These are phyloP conservation scores for Erigeron canadensis DNA, from an alignment of 129 eudicot genomes.

Conservation along the genomic window DNA sequence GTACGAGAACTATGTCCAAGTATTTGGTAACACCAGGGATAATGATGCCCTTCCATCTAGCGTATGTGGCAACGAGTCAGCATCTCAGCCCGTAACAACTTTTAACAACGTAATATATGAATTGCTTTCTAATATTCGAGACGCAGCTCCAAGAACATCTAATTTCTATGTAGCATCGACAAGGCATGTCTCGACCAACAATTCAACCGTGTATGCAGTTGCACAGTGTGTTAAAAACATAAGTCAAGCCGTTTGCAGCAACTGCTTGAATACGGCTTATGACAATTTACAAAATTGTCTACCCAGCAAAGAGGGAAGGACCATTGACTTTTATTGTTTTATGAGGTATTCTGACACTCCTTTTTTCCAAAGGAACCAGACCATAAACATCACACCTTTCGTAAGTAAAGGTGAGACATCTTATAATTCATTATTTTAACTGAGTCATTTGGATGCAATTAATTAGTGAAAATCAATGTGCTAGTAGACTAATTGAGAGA, in stretches of 20 bases:
- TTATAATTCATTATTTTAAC: not conserved
- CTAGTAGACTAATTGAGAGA: too few species aligned
- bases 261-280: too few species aligned
- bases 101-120: constrained; percentile 27
- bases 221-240: too few species aligned
- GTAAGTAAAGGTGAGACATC: constrained; percentile 34
- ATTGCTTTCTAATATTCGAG: constrained; percentile 34
- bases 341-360: constrained; percentile 46
- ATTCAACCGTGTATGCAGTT: too few species aligned
- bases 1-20: too few species aligned
- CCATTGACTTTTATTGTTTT: constrained; percentile 48
- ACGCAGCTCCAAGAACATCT: constrained; percentile 46
- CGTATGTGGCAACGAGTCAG: constrained; percentile 44
- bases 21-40: too few species aligned
- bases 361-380: constrained; percentile 51
- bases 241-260: too few species aligned
- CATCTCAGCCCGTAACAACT: constrained; percentile 25
- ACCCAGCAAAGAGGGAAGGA: constrained; percentile 13
- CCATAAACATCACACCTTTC: constrained; percentile 40
- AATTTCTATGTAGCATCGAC: too few species aligned
- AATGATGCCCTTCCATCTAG: too few species aligned
- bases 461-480: too few species aligned
- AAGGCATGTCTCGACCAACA: too few species aligned
- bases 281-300: constrained; percentile 33
- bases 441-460: not conserved